Conservation (phyloP, 2,329 filamentous ascomycete genomes). For the Nemania sp. region DNA sequence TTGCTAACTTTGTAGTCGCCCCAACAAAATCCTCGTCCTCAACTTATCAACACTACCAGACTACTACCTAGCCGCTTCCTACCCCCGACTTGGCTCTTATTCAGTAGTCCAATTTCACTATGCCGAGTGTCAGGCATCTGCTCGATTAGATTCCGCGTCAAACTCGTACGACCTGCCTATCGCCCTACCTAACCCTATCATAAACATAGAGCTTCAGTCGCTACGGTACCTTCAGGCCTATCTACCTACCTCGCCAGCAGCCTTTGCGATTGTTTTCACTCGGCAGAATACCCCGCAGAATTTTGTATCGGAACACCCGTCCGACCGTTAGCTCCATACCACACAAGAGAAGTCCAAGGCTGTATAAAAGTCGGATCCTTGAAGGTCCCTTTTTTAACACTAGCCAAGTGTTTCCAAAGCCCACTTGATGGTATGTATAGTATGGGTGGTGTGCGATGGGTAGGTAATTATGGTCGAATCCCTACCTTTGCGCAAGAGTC, state of each 20-base stretch:
- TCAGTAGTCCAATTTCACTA: background rate
- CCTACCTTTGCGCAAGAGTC: slow-evolving; percentile 2
- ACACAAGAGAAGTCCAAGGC: background rate
- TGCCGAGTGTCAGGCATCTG: background rate
- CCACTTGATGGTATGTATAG: background rate
- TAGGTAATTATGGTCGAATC: background rate
- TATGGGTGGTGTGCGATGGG: no score
- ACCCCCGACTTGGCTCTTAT: background rate
- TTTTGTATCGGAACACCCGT: background rate
- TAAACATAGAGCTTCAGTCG: background rate
- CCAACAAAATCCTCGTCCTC: background rate
- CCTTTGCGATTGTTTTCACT: background rate
- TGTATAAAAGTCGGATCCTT: background rate
- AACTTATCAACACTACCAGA: background rate
- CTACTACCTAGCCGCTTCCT: no score
- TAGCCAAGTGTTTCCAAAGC: background rate
- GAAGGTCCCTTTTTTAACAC: background rate
- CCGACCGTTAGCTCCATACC: background rate
- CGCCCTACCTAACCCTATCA: background rate
- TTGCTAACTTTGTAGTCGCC: background rate
- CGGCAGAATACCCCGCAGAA: background rate
- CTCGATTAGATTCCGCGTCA: background rate
- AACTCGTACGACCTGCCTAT: background rate
- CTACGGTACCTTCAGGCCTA: background rate
- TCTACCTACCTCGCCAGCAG: background rate